These are phyloP conservation scores for Oidiodendron maius DNA, from an alignment of 495 filamentous ascomycete genomes.

Conservation along the genomic window DNA sequence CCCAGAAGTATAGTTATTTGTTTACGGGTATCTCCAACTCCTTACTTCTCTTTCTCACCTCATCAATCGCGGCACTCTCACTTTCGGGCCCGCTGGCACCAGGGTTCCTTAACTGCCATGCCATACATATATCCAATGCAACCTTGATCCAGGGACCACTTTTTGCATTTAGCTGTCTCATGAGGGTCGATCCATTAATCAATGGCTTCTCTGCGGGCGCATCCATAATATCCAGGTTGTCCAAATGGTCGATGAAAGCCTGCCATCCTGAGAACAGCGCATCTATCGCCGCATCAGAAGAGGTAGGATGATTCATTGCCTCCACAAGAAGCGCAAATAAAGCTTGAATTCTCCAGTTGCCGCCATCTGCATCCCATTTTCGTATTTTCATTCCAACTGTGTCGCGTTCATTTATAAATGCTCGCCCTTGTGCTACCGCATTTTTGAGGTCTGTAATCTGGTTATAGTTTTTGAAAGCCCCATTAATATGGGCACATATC, in stretches of 20 bases:
- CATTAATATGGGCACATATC: conserved; percentile 55
- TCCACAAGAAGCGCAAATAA: conserved; percentile 67
- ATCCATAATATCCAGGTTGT: conserved; percentile 42
- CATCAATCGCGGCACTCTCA: conserved; percentile 54
- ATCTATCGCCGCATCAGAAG: conserved; percentile 12
- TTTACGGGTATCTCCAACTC: conserved; percentile 46
- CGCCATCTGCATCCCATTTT: conserved; percentile 55
- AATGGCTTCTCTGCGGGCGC: conserved; percentile 49
- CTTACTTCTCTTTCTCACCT: conserved; percentile 45
- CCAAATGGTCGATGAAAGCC: conserved; percentile 48
- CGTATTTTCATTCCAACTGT: conserved; percentile 70
- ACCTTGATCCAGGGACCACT: conserved; percentile 74
- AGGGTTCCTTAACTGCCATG: conserved; percentile 84
- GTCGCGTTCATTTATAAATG: conserved; percentile 30
- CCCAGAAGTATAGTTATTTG: background rate
- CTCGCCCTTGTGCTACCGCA: conserved; percentile 32
- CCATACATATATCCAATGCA: conserved; percentile 65
- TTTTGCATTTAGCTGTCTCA: conserved; percentile 45
- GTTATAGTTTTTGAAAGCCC: conserved; percentile 50
- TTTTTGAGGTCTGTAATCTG: conserved; percentile 58
- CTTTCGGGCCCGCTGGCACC: conserved; percentile 38
- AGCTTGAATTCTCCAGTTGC: conserved; percentile 70
- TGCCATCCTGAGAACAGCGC: conserved; percentile 44
- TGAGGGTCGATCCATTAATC: conserved; percentile 61
- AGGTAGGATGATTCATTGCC: conserved; percentile 35